Base-by-base conservation (phyloP, 2,329 filamentous ascomycete genomes). In the Aspergillus sp. region DNA sequence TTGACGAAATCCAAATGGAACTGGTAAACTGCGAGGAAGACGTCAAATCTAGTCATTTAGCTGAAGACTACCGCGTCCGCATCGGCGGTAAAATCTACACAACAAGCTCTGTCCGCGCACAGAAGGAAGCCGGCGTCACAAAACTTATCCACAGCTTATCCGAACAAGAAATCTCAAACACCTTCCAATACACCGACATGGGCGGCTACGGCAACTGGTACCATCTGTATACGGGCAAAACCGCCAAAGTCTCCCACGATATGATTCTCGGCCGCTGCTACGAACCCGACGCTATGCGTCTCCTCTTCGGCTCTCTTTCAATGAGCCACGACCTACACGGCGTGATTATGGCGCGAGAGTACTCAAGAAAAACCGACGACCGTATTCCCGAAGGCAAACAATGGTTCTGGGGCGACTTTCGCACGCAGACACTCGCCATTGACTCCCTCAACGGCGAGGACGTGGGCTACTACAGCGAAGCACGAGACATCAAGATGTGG, bases 361-460 rank as follows among this genome's bases (percentile, higher is more conserved):
- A 72, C 55, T 73, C 76, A 1, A 56, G 61, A 0, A 52, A 66
- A 10, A 64, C 71, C 13, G 77, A 83, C 49, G 51, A 65, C 1
- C 76, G 79, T 2, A 78, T 82, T 23, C 57, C 64, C 0, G 45
- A 57, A 1, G 70, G 66, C 12, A 69, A 73, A 22, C 62, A 65
- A 0, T 83, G 79, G 79, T 80, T 76, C 59, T 81, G 77, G 74
- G 78, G 72, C 0, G 79, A 83, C 45, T 70, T 69, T 19, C 72
- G 81, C 1, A 74, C 74, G 0, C 75, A 82, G 43, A 76, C 78
- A 0, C 70, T 84, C 0, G 77, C 77, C 23, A 57, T 84, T 5
- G 73, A 74, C 23, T 74, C 74, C 3, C 61, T 82, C 33, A 82
- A 82, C 50, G 76, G 75, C 1, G 57, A 74, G 1, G 76, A 78